Base-by-base conservation (phyloP, 257 asterid species). In the Pogostemon cablin region DNA sequence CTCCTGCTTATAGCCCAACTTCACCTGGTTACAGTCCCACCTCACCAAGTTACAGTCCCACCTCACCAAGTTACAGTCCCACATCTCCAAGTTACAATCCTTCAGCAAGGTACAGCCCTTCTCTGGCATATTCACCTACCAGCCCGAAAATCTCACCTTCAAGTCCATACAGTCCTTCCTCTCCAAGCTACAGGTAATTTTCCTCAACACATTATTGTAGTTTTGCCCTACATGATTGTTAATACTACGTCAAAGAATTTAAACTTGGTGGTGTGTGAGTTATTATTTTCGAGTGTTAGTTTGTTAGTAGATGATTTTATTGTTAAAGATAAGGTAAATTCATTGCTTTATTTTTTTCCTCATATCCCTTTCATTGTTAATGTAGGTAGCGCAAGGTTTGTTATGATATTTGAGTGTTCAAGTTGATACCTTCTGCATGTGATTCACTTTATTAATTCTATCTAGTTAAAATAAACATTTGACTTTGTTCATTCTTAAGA, bases 21-120 rank as follows among this genome's bases (percentile, higher is more conserved):
- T 93, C 98, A 1, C 98, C 98, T 0, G 73, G 82, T 12, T 93
- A 93, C 75, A 93, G 99, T 42, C 99, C 99, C 0, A 93, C 99
- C 0, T 93, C 99, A 0, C 97, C 99, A 2, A 80, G 92, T 46
- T 93, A 93, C 67, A 90, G 91, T 47, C 98, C 98, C 4, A 85
- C 98, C 0, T 92, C 97, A 0, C 91, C 96, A 6, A 82, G 84
- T 9, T 91, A 89, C 78, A 88, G 91, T 63, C 95, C 98, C 7
- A 84, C 95, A 32, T 90, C 96, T 0, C 92, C 90, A 6, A 91
- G 96, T 68, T 86, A 83, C 82, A 90, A 86, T 44, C 93, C 96
- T 56, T 91, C 98, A 7, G 95, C 96, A 37, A 90, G 87, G 72
- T 93, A 93, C 83, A 93, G 96, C 72, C 96, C 99, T 34, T 91